These are phyloP conservation scores for Bryum argenteum DNA, from an alignment of 225 moss, liverwort and hornwort genomes.

Conservation along the genomic window DNA sequence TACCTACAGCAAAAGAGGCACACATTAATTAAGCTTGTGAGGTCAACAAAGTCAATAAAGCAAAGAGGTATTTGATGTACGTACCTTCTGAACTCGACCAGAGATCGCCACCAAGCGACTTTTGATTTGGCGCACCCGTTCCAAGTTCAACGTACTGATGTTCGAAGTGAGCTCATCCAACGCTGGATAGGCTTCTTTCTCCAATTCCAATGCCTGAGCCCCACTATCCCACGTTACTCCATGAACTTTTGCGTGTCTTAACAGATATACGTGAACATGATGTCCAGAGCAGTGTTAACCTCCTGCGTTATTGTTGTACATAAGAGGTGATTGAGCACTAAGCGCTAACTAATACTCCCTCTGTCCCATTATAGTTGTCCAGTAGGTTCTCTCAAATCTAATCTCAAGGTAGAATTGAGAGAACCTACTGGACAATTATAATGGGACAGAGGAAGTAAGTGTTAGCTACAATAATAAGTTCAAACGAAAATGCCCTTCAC, in stretches of 20 bases:
- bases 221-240: conserved; percentile 6
- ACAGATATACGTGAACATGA: background rate
- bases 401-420: no score
- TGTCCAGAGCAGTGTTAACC: background rate
- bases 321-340: no score
- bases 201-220: conserved; percentile 71
- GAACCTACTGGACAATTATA: no score
- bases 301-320: no score
- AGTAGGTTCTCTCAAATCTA: no score
- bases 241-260: conserved; percentile 1
- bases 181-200: conserved; percentile 92
- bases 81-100: conserved; percentile 94
- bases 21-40: conserved; percentile 14
- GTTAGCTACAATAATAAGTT: no score
- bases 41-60: background rate
- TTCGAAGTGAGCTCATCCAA: conserved; percentile 92
- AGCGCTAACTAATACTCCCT: no score
- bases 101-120: conserved; percentile 94
- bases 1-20: conserved; percentile 50
- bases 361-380: no score
- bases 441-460: no score
- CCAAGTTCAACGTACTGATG: conserved; percentile 92
- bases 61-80: background rate
- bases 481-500: no score
- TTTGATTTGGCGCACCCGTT: conserved; percentile 96